A percentile compares a stretch with the other conserved stretches of the same genome.
Evolutionary conservation across 305 asterid genomes (phyloP).

Genomic region (Rubia tinctorum): DNA sequence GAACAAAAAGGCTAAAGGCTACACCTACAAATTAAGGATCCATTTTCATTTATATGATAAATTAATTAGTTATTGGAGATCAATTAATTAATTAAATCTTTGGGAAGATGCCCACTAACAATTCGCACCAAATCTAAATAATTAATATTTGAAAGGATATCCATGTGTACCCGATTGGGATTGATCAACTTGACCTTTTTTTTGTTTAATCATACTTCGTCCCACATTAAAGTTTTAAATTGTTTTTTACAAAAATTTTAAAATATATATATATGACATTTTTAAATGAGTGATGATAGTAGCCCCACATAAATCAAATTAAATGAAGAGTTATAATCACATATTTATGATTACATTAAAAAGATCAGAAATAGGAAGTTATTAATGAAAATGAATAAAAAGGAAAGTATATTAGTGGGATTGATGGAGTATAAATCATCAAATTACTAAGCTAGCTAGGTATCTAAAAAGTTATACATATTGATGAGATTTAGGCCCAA

Average conservation of each 20-base stretch:
- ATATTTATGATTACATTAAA: too few species aligned
- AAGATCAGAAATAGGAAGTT: too few species aligned
- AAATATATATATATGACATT: too few species aligned
- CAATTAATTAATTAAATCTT: background rate
- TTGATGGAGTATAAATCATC: slow-evolving; percentile 10
- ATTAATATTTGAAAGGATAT: slow-evolving; percentile 24
- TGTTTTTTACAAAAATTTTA: too few species aligned
- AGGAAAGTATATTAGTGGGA: too few species aligned
- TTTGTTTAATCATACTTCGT: slow-evolving; percentile 4
- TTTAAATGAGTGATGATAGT: too few species aligned
- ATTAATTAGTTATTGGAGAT: background rate
- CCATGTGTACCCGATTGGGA: slow-evolving; percentile 35
- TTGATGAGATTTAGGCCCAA: background rate
- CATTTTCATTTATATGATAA: background rate
- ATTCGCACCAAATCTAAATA: slow-evolving; percentile 17
- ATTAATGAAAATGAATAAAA: too few species aligned
- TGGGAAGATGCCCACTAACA: slow-evolving; percentile 46
- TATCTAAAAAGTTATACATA: background rate
- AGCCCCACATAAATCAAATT: too few species aligned
- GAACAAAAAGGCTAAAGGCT: slow-evolving; percentile 13
- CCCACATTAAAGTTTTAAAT: too few species aligned
- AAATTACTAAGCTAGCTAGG: slow-evolving; percentile 13
- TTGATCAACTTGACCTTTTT: slow-evolving; percentile 22
- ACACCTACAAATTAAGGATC: background rate
- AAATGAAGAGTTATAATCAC: too few species aligned